phyloP scores from a whole-genome alignment of 305 asterid species.

The Fraxinus albicans region DNA sequence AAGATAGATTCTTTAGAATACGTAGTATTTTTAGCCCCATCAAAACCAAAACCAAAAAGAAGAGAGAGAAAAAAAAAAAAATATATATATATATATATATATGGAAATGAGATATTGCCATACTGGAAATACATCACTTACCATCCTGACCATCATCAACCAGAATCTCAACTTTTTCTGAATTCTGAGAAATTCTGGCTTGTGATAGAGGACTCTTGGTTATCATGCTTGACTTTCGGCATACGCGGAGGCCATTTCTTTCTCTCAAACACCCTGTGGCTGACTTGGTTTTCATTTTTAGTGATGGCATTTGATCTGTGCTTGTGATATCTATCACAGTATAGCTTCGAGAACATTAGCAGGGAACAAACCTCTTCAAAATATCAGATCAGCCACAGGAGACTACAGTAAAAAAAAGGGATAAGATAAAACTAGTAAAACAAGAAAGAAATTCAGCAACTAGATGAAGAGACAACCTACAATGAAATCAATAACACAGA shows the following conservation, averaged over 20 bases:
- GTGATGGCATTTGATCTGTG: slow-evolving; percentile 85
- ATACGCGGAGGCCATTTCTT: slow-evolving; percentile 63
- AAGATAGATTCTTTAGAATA: neutral
- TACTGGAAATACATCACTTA: slow-evolving; percentile 31
- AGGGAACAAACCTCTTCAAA: slow-evolving; percentile 32
- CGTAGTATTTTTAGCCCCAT: neutral
- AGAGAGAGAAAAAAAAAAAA: neutral
- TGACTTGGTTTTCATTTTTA: slow-evolving; percentile 78
- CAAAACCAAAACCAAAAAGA: neutral
- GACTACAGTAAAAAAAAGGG: slow-evolving; percentile 29
- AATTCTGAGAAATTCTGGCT: slow-evolving; percentile 42
- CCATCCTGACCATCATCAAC: slow-evolving; percentile 53
- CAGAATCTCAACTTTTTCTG: slow-evolving; percentile 35
- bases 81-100: neutral
- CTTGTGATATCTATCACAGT: slow-evolving; percentile 31
- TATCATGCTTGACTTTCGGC: slow-evolving; percentile 71
- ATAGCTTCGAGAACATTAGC: slow-evolving; percentile 41
- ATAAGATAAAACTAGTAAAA: slow-evolving; percentile 7
- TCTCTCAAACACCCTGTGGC: slow-evolving; percentile 53
- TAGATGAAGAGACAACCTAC: neutral
- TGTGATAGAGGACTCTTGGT: slow-evolving; percentile 68
- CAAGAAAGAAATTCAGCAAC: slow-evolving; percentile 7
- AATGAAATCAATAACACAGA: neutral
- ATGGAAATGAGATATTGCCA: neutral
- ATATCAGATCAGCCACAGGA: slow-evolving; percentile 43